phyloP scores from a whole-genome alignment of 441 rosid species.

The Syzygium syzygioides region DNA sequence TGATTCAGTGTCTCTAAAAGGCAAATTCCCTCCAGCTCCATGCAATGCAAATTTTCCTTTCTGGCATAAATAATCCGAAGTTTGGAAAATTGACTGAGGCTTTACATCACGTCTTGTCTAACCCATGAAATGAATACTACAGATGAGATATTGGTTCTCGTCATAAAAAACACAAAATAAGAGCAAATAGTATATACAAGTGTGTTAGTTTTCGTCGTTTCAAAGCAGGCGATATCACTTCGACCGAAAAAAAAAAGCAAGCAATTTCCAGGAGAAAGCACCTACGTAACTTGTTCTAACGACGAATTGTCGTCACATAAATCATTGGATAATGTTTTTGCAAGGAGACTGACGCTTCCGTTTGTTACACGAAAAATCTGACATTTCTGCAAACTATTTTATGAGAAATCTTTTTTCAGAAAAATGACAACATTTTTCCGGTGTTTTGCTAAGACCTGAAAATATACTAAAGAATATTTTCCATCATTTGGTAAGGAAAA shows the following conservation, averaged over 20 bases:
- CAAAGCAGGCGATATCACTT: background rate
- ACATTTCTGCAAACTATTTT: no score
- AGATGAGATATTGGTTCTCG: background rate
- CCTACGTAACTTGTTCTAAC: background rate
- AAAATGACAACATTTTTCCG: no score
- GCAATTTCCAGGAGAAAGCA: background rate
- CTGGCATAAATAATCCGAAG: background rate
- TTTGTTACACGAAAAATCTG: no score
- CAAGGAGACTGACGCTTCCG: background rate
- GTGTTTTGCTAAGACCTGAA: no score
- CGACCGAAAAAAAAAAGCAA: background rate
- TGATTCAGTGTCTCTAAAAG: background rate
- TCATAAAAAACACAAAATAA: background rate
- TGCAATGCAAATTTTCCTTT: rapidly evolving
- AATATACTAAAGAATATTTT: no score
- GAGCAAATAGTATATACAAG: background rate
- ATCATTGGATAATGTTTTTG: background rate
- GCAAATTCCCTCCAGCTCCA: background rate
- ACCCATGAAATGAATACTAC: background rate
- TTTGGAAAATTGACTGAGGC: background rate
- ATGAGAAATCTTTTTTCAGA: no score
- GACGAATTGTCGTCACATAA: rapidly evolving
- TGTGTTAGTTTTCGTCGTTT: background rate
- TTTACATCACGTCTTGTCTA: background rate
- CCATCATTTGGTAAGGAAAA: no score